Evolutionary conservation across 768 basidiomycete genomes (phyloP), one percentile per base, ranked within the genome.

Genomic region (Mycena latifolia): DNA sequence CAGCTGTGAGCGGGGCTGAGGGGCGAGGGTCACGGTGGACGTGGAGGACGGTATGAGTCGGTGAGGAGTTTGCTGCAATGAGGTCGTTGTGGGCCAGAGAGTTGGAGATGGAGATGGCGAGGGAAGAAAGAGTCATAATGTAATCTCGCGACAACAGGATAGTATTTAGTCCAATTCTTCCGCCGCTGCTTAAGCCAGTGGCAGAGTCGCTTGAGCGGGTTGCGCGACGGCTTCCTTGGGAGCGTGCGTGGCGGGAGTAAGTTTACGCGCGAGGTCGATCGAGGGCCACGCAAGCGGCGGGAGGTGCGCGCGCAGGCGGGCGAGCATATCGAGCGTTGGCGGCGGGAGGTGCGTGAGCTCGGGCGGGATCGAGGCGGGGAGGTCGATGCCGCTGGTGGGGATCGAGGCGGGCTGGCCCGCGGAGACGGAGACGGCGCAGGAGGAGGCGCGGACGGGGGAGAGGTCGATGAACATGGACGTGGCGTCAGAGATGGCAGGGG

Each of bases 361-460:
- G n/a, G n/a, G n/a, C n/a, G n/a, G n/a, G n/a, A n/a, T n/a, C n/a
- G n/a, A n/a, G n/a, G n/a, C n/a, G n/a, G n/a, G n/a, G n/a, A n/a
- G n/a, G n/a, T n/a, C n/a, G n/a, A n/a, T n/a, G n/a, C n/a, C n/a
- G n/a, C n/a, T n/a, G n/a, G n/a, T n/a, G n/a, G n/a, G n/a, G n/a
- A n/a, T n/a, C n/a, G 90, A 84, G 67, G 91, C 78, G 24, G 82
- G 28, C 81, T 62, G 0, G 84, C 74, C 84, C 84, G 84, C 29
- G 31, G 31, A 5, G 11, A 11, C 6, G 31, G 11, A 33, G 31
- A 33, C 5, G 11, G 11, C 20, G 51, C 31, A 28, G 20, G n/a
- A 22, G 45, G 25, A 39, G 17, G 17, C 24, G n/a, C 53, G 31
- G 17, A 63, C 61, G 6, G 54, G 58, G 22, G 10, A 18, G 20